Conservation (phyloP, 2,329 filamentous ascomycete genomes). For the Simplicillium aogashimaense region DNA sequence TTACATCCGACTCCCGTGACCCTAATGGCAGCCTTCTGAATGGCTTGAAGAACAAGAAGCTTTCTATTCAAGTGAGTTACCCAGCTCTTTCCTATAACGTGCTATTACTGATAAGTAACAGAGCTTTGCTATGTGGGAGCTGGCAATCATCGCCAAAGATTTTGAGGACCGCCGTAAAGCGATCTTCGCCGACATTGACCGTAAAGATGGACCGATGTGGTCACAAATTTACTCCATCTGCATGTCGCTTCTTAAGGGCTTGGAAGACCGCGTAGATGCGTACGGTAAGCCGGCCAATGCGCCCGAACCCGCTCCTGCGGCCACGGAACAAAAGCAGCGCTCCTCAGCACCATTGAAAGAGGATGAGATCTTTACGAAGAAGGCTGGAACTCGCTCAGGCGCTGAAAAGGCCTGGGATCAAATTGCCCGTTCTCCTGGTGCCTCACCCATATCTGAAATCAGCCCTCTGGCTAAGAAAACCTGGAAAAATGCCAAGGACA, state of each 20-base stretch:
- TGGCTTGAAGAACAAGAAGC: slow-evolving; percentile 75
- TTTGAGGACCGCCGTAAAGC: slow-evolving; percentile 67
- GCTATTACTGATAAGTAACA: slow-evolving; percentile 17
- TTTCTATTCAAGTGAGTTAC: slow-evolving; percentile 54
- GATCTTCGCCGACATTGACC: slow-evolving; percentile 82
- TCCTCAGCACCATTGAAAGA: slow-evolving; percentile 29
- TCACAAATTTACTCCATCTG: slow-evolving; percentile 65
- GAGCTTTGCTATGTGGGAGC: slow-evolving; percentile 86
- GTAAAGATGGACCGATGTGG: slow-evolving; percentile 71
- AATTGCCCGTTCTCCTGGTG: slow-evolving; percentile 34
- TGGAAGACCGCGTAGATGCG: slow-evolving; percentile 58
- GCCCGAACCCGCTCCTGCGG: slow-evolving; percentile 19
- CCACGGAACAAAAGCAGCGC: slow-evolving; percentile 21
- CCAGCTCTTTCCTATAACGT: neutral
- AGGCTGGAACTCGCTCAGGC: slow-evolving; percentile 28
- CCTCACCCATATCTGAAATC: slow-evolving; percentile 36
- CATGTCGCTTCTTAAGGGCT: slow-evolving; percentile 55
- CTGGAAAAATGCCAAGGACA: slow-evolving; percentile 35
- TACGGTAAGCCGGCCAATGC: slow-evolving; percentile 37
- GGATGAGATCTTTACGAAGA: slow-evolving; percentile 33
- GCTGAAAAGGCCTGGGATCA: slow-evolving; percentile 35
- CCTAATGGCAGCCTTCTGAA: slow-evolving; percentile 83
- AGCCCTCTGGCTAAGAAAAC: slow-evolving; percentile 41
- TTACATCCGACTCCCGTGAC: slow-evolving; percentile 79
- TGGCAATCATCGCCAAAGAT: slow-evolving; percentile 66